Evolutionary conservation across 2,329 filamentous ascomycete species (phyloP), one percentile per base, ranked within the genome.

Genomic region (Penicillium fuscoglaucum): DNA sequence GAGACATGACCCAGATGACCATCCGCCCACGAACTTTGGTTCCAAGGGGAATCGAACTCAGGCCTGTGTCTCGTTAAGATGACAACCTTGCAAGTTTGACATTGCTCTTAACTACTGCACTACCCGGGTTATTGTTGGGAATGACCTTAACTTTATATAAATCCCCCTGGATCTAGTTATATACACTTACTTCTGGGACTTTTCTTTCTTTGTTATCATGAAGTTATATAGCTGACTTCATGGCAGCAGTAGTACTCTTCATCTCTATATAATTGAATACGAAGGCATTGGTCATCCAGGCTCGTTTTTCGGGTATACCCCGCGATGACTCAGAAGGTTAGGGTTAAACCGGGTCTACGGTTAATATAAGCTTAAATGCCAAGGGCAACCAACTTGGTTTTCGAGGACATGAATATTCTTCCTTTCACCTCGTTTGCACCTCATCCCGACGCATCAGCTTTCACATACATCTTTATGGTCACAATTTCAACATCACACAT

Each of bases 291-390:
- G 13, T 24, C 45, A 35, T 19, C 26, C 1, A 21, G 17, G 26
- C 13, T 26, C 17, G 24, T 31, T 45, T 9, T 44, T 2, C 33
- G 33, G 33, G n/a, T 47, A 47, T 47, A 35, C 46, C 46, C 31
- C 46, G 46, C 46, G 15, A 48, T 48, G 46, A 48, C 21, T 48
- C 46, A 48, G 31, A 48, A 35, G 19, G 31, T 37, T 48, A 48
- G 46, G 46, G 46, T 26, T 48, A 48, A 48, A 48, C 46, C 31
- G 21, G 46, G 31, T 29, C 12, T 12, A 29, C 10, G 17, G 44
- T 35, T 35, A 6, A 26, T 24, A 37, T 24, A 48, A 35, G 46
- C 45, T 33, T 17, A 47, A 35, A 7, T 3, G 24, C 10, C 24
- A 45, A 29, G 26, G 17, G 17, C 4, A 46, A 28, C 17, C 43